Base-by-base conservation (phyloP, 768 basidiomycete species). In the Tulasnella sp. region DNA sequence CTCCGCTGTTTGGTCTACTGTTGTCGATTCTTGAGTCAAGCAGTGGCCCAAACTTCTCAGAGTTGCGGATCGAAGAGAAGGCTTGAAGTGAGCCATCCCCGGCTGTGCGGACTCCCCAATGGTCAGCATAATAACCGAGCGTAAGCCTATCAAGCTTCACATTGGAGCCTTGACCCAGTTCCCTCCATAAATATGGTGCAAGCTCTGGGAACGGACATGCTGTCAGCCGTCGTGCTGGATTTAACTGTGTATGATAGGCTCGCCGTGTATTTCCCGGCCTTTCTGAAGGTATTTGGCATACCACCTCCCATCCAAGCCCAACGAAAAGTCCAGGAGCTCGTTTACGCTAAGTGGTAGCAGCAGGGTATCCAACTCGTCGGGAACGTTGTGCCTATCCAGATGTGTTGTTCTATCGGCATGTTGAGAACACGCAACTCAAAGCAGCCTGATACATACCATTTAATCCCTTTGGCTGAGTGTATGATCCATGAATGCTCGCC, bases 401-500 rank as follows among this genome's bases (percentile, higher is more conserved):
- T 50, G 18, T 34, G 34, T 50, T 16, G 5, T 24, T n/a, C n/a
- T n/a, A 3, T 48, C 6, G 12, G 42, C 7, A 41, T 77, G 5
- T 24, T 22, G 46, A 8, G 76, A n/a, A 22, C n/a, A 2, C 42
- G 24, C 16, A 5, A 48, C 14, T 20, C 20, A 12, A 14, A 48
- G n/a, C n/a, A n/a, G n/a, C n/a, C n/a, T 69, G n/a, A 54, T 54
- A 22, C 77, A 11, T 9, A 78, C 77, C 58, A 78, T 24, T 41
- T 58, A 24, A 78, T 58, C 6, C 58, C 58, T 58, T 78, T 69
- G 22, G 54, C 41, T 22, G 50, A 60, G 28, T 78, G 77, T 11
- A 64, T 58, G 3, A 78, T 20, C 40, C 41, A 78, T 4, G 77
- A 78, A 7, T 34, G n/a, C 11, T 24, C 3, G 18, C 60, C 54